phyloP scores from a whole-genome alignment of 2,329 filamentous ascomycete genomes.

The Colletotrichum horii region DNA sequence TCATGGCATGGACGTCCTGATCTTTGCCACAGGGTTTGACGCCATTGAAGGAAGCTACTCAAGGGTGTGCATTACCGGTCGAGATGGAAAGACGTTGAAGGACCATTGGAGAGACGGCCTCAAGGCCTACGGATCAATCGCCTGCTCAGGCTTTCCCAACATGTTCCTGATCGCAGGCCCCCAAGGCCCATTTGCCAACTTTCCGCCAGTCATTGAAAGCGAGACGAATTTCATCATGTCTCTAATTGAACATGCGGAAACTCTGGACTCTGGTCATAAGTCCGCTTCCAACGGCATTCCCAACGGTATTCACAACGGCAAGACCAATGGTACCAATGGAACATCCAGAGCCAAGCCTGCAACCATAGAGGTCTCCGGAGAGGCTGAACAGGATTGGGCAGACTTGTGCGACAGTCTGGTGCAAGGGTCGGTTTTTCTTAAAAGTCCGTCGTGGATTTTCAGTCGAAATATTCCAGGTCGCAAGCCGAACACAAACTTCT shows the following conservation, averaged over 20 bases:
- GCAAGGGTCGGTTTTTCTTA: neutral
- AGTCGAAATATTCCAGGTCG: neutral
- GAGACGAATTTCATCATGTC: neutral
- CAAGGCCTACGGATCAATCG: neutral
- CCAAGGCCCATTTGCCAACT: neutral
- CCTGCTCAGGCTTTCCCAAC: neutral
- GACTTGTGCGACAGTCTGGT: neutral
- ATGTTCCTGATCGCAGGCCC: neutral
- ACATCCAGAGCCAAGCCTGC: neutral
- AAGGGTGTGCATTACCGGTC: neutral
- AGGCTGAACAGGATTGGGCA: neutral
- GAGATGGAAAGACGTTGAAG: neutral
- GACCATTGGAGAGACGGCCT: neutral
- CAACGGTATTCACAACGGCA: neutral
- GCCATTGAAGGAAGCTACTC: neutral
- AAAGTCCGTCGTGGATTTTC: neutral
- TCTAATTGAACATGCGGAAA: neutral
- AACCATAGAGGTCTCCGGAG: neutral
- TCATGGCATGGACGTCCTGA: neutral
- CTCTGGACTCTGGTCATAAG: neutral
- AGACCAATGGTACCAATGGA: neutral
- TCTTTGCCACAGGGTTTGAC: neutral
- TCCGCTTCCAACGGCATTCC: rapidly evolving
- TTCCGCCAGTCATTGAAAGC: neutral
- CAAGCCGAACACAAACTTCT: neutral